These are phyloP conservation scores for Blastocystis sp. DNA, from an alignment of 352 stramenopile genomes.

Conservation along the genomic window DNA sequence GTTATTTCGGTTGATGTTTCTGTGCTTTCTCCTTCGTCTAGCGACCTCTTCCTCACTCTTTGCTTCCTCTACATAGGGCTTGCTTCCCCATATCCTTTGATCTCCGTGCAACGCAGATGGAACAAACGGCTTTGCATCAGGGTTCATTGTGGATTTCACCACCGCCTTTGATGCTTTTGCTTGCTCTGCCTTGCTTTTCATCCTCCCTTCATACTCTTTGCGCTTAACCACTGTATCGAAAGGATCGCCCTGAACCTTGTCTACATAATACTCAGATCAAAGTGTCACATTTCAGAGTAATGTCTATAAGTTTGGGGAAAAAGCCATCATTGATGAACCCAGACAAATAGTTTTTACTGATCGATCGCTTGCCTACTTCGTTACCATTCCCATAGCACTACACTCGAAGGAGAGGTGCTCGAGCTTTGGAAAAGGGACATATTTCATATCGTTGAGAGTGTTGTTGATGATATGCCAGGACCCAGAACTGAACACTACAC, in stretches of 20 bases:
- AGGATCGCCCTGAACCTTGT: not conserved
- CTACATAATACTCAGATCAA: not conserved
- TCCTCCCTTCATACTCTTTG: not conserved
- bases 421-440: not conserved
- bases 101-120: not conserved
- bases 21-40: not conserved
- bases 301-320: not conserved
- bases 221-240: not conserved
- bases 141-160: not conserved
- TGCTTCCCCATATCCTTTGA: constrained; percentile 1
- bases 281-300: not conserved
- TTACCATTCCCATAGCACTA: not conserved
- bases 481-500: not conserved
- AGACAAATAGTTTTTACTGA: not conserved
- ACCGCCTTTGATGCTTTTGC: not conserved
- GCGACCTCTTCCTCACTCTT: not conserved
- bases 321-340: not conserved
- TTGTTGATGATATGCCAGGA: not conserved
- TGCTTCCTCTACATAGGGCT: not conserved
- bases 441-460: not conserved
- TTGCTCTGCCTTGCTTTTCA: not conserved
- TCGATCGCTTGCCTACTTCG: not conserved
- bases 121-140: not conserved
- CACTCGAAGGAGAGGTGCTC: not conserved
- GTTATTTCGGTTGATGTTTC: constrained; percentile 57